Base-by-base conservation (phyloP, 495 filamentous ascomycete genomes). In the Podospora fimiseda region DNA sequence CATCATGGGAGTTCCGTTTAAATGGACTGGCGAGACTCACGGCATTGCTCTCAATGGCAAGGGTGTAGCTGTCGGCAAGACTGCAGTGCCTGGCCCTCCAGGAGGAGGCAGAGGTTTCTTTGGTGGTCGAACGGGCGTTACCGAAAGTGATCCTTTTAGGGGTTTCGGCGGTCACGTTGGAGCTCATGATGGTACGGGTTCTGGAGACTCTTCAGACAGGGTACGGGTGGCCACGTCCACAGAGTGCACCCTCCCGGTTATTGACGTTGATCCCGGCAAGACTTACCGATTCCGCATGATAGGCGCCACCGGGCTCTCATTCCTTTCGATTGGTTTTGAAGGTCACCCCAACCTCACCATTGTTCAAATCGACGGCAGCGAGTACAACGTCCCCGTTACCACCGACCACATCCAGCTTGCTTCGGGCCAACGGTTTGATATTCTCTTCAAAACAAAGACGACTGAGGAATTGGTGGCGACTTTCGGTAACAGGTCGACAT, bases 281-380 rank as follows among this genome's bases (percentile, higher is more conserved):
- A 78, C 77, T 1, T 85, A 85, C 52, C 73, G 78, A 9, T 62
- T 83, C 48, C 71, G 80, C 39, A 74, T 78, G 60, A 75, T 84
- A 45, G 77, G 80, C 0, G 70, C 59, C 5, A 77, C 75, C 1
- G 75, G 78, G 2, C 64, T 84, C 19, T 77, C 77, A 0, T 72
- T 78, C 49, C 54, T 77, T 2, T 65, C 66, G 1, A 59, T 79
- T 42, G 80, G 62, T 1, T 67, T 83, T 41, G 77, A 82, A 48
- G 72, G 61, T 23, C 81, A 84, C 56, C 41, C 67, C 18, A 60
- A 72, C 18, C 46, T 78, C 3, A 72, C 64, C 1, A 70, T 85
- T 43, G 74, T 85, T 45, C 74, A 77, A 43, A 78, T 73, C 1
- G 82, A 85, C 57, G 80, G 79, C 16, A 60, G 56, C n/a, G 63